Evolutionary conservation across 1,139 yeast species (phyloP), one percentile per base, ranked within the genome.

Genomic region (Geotrichum macrosporum): DNA sequence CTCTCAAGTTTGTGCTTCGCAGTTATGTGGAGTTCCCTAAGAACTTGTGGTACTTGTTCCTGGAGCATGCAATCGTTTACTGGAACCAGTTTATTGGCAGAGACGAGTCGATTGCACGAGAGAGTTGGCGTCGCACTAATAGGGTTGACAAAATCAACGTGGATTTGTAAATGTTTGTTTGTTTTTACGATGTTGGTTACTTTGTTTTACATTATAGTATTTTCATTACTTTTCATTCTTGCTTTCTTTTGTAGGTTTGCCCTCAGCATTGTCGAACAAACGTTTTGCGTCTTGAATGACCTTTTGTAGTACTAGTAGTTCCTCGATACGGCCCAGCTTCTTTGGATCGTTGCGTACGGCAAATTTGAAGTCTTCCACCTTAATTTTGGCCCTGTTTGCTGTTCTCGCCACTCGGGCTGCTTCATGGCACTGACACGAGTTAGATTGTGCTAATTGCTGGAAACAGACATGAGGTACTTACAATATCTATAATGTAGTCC

Each of bases 321-420:
- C 94, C 56, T 84, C 83, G 31, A 88, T 78, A 63, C 97, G 76
- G 10, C 95, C 94, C 42, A 87, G 73, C 61, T 88, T 89, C 48
- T 80, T 74, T 1, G 94, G 85, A 58, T 89, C 97, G 55, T 81
- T 78, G 38, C 95, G 71, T 50, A 89, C 69, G 0, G 87, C 94
- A 68, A 87, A 87, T 56, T 84, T 85, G 67, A 89, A 80, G 63
- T 89, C 97, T 52, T 87, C 95, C 46, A 88, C 81, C 59, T 84
- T 83, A 53, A 89, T 78, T 63, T 94, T 80, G 46, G 77, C 77
- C 41, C 94, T 73, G 38, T 81, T 81, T 16, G 76, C 71, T 0
- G 73, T 70, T 20, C 70, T 65, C 2, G 80, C 76, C 47, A 74
- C 74, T 12, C 77, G 68, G 2, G 78, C 70, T 0, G 84, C 81